A percentile compares a stretch with the other conserved stretches of the same genome.
Conservation (phyloP, 805 yeast species). For the Starmerella bombicola region DNA sequence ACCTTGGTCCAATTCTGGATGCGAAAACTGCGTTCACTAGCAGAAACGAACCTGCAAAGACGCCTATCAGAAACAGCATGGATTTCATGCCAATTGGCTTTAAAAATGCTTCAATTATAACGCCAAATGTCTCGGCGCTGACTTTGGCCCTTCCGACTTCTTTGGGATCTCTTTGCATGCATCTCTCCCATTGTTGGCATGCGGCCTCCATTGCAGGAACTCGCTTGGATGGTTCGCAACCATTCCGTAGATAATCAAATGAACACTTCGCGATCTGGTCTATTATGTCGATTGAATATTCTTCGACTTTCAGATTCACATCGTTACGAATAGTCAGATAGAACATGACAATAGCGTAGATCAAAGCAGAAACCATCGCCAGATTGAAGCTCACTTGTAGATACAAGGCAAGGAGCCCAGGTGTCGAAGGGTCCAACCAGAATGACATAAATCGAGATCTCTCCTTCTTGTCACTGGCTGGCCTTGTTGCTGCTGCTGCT, state of each 20-base stretch:
- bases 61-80: constrained; percentile 30
- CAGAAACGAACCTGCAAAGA: constrained; percentile 25
- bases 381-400: constrained; percentile 52
- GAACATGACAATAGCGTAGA: constrained; percentile 42
- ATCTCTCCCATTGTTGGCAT: constrained; percentile 65
- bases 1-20: constrained; percentile 21
- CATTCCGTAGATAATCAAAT: constrained; percentile 54
- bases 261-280: constrained; percentile 59
- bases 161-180: constrained; percentile 71
- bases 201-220: constrained; percentile 63
- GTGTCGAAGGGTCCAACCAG: constrained; percentile 28
- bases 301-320: constrained; percentile 56
- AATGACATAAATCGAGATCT: constrained; percentile 3
- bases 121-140: constrained; percentile 74
- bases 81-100: constrained; percentile 61
- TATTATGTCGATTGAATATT: constrained; percentile 45
- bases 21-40: constrained; percentile 26
- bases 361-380: constrained; percentile 38
- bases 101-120: constrained; percentile 63
- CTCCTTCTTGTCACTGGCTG: background rate
- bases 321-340: constrained; percentile 50
- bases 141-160: constrained; percentile 53
- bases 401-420: constrained; percentile 48
- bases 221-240: constrained; percentile 49
- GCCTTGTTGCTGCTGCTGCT: background rate